Evolutionary conservation across 2,329 filamentous ascomycete genomes (phyloP).

Genomic region (Cylindrodendrum hubeiense): DNA sequence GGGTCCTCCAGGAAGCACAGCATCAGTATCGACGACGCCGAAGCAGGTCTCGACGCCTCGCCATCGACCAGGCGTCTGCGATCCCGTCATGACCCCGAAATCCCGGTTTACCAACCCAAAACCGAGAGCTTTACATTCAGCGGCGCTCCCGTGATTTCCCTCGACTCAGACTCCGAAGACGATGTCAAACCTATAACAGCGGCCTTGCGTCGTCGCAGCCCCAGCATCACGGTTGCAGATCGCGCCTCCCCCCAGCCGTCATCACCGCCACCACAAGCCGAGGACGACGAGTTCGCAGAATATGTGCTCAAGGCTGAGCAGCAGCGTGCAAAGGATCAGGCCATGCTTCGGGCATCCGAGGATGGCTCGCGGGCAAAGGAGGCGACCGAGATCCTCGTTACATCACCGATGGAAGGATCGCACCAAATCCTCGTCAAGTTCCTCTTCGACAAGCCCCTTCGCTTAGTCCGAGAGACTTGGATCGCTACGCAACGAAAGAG

Average conservation of each 20-base stretch:
- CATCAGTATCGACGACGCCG: conserved; percentile 27
- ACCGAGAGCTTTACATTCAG: conserved; percentile 11
- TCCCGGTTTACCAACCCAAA: conserved; percentile 25
- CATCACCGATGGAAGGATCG: conserved; percentile 73
- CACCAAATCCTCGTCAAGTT: conserved; percentile 67
- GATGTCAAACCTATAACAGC: conserved; percentile 16
- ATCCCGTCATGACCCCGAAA: conserved; percentile 15
- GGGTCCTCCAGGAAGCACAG: conserved; percentile 34
- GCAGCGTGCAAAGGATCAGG: conserved; percentile 45
- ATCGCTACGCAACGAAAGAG: conserved; percentile 68
- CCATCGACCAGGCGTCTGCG: conserved; percentile 37
- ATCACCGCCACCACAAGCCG: conserved; percentile 19
- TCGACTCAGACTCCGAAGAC: conserved; percentile 50
- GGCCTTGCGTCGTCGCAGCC: conserved; percentile 1
- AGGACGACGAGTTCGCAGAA: conserved; percentile 58
- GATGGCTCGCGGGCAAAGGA: conserved; percentile 38
- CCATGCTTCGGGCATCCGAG: conserved; percentile 31
- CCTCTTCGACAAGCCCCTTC: conserved; percentile 75
- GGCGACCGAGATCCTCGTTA: conserved; percentile 59
- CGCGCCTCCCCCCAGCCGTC: conserved; percentile 18
- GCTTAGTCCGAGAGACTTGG: conserved; percentile 78
- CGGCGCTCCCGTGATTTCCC: conserved; percentile 40
- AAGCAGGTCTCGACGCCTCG: conserved; percentile 33
- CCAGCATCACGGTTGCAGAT: conserved; percentile 28
- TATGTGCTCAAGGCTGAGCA: conserved; percentile 59